phyloP scores from a whole-genome alignment of 2,329 filamentous ascomycete species.

The Chaetomium sp. region DNA sequence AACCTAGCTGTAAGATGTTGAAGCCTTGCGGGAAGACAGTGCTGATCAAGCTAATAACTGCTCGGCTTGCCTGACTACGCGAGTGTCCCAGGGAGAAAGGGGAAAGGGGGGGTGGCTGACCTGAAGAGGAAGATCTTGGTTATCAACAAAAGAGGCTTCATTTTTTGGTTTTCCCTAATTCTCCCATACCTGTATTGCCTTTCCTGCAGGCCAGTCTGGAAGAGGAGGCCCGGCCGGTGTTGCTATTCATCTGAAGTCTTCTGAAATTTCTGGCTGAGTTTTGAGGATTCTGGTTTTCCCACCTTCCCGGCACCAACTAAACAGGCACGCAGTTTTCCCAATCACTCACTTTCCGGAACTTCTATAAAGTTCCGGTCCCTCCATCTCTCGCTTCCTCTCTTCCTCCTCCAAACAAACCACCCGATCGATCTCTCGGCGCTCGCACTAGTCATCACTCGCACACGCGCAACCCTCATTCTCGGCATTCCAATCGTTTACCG shows the following conservation, averaged over 20 bases:
- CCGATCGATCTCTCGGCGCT: slow-evolving; percentile 4
- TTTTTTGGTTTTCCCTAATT: background rate
- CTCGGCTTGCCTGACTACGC: background rate
- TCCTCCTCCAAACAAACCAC: slow-evolving; percentile 14
- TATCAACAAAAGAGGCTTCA: background rate
- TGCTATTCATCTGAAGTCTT: slow-evolving; percentile 5
- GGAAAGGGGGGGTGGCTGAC: background rate
- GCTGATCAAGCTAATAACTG: background rate
- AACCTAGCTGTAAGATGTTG: background rate
- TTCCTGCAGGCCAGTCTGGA: too few species aligned
- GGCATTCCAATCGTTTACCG: background rate
- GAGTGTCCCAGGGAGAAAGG: background rate
- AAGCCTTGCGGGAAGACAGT: background rate
- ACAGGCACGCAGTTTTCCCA: background rate
- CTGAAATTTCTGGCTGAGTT: background rate
- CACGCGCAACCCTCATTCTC: slow-evolving; percentile 14
- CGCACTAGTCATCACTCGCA: slow-evolving; percentile 13
- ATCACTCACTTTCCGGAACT: slow-evolving; percentile 1
- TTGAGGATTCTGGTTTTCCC: background rate
- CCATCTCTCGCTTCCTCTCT: background rate
- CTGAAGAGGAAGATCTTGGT: background rate
- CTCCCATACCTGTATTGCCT: background rate
- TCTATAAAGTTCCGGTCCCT: background rate
- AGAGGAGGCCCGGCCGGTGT: background rate
- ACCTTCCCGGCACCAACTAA: background rate